Percentiles rank a stretch among this genome's conserved stretches.
These are phyloP conservation scores for Galerina sulciceps DNA, from an alignment of 768 basidiomycete genomes.

Conservation along the genomic window DNA sequence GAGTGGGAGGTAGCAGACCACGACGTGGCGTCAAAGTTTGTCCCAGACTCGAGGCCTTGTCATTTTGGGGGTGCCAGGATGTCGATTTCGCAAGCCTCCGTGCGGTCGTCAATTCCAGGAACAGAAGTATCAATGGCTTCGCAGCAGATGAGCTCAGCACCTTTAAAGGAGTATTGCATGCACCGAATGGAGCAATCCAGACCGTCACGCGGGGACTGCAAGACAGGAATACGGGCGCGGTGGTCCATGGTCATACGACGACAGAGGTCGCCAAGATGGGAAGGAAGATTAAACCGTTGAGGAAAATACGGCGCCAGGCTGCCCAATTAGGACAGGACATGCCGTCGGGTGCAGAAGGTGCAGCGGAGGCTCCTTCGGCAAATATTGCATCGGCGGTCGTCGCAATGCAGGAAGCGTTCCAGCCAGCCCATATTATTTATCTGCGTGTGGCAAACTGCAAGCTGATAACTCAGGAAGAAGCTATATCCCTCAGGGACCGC, in stretches of 20 bases:
- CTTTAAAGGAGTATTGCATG: constrained; percentile 21
- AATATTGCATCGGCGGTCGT: constrained; percentile 36
- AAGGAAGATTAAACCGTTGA: constrained; percentile 42
- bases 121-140: constrained; percentile 28
- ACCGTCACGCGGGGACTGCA: constrained; percentile 11
- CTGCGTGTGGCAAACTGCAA: constrained; percentile 46
- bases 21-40: constrained; percentile 49
- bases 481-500: constrained; percentile 38
- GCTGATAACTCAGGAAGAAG: constrained; percentile 40
- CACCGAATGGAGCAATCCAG: constrained; percentile 19
- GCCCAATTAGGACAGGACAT: constrained; percentile 13
- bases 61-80: constrained; percentile 55
- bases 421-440: constrained; percentile 40
- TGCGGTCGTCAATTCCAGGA: constrained; percentile 41
- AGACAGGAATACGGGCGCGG: constrained; percentile 7
- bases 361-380: constrained; percentile 16
- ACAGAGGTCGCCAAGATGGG: constrained; percentile 17
- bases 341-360: background rate
- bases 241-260: constrained; percentile 7
- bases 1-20: background rate
- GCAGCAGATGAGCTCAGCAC: constrained; percentile 23
- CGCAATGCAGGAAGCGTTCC: constrained; percentile 39
- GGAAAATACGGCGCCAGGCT: constrained; percentile 31
- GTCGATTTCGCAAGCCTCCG: constrained; percentile 40
- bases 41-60: constrained; percentile 52